Conservation (phyloP, 345 rosid species). For the Euphorbia tirucalli region DNA sequence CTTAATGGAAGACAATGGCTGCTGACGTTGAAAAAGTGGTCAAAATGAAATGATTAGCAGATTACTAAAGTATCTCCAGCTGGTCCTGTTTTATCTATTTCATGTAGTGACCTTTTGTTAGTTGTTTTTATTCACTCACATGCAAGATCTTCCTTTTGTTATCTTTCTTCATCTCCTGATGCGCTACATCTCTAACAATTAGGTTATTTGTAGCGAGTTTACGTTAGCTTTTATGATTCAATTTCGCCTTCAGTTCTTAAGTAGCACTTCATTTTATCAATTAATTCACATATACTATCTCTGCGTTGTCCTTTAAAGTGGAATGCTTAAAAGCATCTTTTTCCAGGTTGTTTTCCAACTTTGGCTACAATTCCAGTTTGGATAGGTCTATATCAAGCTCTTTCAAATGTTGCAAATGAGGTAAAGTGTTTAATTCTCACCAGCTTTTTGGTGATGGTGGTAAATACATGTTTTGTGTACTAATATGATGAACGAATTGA, state of each 20-base stretch:
- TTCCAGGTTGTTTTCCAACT: slow-evolving; percentile 83
- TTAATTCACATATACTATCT: slow-evolving; percentile 2
- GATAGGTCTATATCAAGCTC: slow-evolving; percentile 99
- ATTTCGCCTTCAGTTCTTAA: background rate
- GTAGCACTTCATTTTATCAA: background rate
- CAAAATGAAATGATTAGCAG: background rate
- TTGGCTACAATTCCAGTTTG: slow-evolving; percentile 71
- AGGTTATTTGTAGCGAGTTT: background rate
- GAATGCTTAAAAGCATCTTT: slow-evolving; percentile 21
- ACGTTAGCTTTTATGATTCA: background rate
- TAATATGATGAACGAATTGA: background rate
- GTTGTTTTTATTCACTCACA: background rate
- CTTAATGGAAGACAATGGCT: background rate
- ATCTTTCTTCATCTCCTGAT: background rate
- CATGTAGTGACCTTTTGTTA: background rate
- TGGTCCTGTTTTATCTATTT: background rate
- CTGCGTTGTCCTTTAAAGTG: slow-evolving; percentile 9
- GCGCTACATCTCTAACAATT: background rate
- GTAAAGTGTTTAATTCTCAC: slow-evolving; percentile 33
- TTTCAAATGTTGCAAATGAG: slow-evolving; percentile 92
- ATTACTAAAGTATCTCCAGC: background rate
- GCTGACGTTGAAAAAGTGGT: background rate
- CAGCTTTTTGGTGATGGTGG: slow-evolving; percentile 5
- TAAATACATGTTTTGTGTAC: background rate
- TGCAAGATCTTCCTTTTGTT: background rate